Evolutionary conservation across 1,284 basidiomycete species (phyloP).

Genomic region (Rhodotorula sp.): DNA sequence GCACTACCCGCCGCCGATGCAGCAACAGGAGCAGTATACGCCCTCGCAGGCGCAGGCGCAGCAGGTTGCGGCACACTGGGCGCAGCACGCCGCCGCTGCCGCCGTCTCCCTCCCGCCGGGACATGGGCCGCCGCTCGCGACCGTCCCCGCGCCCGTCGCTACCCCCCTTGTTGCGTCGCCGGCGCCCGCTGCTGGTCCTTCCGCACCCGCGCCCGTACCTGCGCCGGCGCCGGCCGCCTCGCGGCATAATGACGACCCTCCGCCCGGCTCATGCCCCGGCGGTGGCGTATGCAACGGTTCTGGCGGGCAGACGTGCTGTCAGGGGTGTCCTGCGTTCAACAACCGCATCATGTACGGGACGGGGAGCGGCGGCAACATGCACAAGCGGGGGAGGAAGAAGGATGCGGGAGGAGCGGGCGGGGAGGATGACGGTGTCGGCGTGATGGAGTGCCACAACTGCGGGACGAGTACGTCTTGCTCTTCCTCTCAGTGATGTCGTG

Average conservation of each 20-base stretch:
- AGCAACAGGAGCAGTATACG: neutral
- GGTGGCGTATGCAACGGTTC: slow-evolving; percentile 94
- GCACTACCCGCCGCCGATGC: neutral
- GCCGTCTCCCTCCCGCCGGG: neutral
- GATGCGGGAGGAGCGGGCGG: neutral
- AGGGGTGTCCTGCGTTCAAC: slow-evolving; percentile 92
- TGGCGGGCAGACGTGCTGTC: slow-evolving; percentile 84
- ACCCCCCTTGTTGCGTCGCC: neutral
- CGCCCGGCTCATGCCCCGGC: slow-evolving; percentile 77
- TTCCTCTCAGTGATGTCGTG: too few species aligned
- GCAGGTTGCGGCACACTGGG: slow-evolving; percentile 1
- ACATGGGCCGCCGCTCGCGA: neutral
- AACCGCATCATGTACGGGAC: slow-evolving; percentile 57
- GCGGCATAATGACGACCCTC: slow-evolving; percentile 26
- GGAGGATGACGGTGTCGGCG: slow-evolving; percentile 23
- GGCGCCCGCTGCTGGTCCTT: neutral
- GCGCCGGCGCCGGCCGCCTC: slow-evolving; percentile 1
- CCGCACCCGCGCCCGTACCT: neutral
- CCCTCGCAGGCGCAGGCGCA: neutral
- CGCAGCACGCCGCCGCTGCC: neutral
- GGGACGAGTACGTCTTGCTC: slow-evolving; percentile 35
- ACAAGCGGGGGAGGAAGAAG: slow-evolving; percentile 3
- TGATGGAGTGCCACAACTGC: slow-evolving; percentile 48
- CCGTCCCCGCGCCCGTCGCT: neutral
- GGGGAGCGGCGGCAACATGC: slow-evolving; percentile 2